Evolutionary conservation across 1,139 yeast species (phyloP), one percentile per base, ranked within the genome.

Genomic region (Yamadazyma oceani): DNA sequence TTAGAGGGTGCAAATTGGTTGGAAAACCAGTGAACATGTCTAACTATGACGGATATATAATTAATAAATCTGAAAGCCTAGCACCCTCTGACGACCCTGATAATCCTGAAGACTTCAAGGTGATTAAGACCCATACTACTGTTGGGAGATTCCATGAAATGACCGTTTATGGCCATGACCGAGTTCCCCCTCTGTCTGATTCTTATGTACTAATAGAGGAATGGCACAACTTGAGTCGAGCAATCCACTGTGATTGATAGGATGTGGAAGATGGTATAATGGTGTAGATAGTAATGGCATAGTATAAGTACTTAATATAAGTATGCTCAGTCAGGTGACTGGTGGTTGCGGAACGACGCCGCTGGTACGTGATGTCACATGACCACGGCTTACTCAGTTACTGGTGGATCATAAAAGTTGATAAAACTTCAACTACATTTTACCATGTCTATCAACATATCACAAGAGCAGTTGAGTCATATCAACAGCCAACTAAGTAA

Each of bases 401-500:
- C n/a, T n/a, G n/a, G n/a, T n/a, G n/a, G n/a, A n/a, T n/a, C n/a
- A n/a, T n/a, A n/a, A n/a, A n/a, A n/a, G n/a, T n/a, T n/a, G n/a
- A n/a, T n/a, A n/a, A n/a, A n/a, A n/a, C n/a, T n/a, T n/a, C n/a
- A n/a, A n/a, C n/a, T n/a, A n/a, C n/a, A n/a, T n/a, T n/a, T n/a
- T n/a, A n/a, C n/a, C n/a, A n/a, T 41, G 45, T 13, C 40, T 2
- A 14, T 43, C 26, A 30, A 32, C 11, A 42, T 44, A 4, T 34
- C 44, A 6, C 31, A 67, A 32, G 71, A 66, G 21, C 85, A 82
- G 44, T 42, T 82, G n/a, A 66, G 64, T 6, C 81, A 78, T 49
- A 65, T 88, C 57, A 90, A 90, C 62, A 52, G 64, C n/a, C 69
- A 73, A 22, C 73, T 90, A 17, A 67, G 73, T 19, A 54, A 66